Percentiles rank a stretch among this genome's conserved stretches.
Evolutionary conservation across 306 rosid genomes (phyloP).

Genomic region (Ammopiptanthus mongolicus): DNA sequence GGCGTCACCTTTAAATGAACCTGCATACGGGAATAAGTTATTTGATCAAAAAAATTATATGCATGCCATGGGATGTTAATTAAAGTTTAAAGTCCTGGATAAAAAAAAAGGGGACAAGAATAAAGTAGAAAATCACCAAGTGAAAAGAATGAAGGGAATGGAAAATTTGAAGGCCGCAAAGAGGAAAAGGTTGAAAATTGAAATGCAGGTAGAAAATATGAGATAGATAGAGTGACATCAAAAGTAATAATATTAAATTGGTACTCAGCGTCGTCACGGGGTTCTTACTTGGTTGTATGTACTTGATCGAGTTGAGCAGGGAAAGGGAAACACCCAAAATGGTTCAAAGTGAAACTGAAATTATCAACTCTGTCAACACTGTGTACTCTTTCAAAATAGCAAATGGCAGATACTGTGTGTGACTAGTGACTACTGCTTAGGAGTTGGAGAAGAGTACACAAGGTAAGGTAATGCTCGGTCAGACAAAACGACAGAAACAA

Average conservation of each 20-base stretch:
- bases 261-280: background rate
- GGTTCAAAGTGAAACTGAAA: background rate
- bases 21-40: background rate
- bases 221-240: background rate
- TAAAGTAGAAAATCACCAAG: background rate
- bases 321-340: background rate
- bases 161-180: background rate
- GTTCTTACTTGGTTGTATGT: background rate
- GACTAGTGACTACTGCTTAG: too few relatives aligned
- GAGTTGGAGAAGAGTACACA: too few relatives aligned
- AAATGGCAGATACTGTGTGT: too few relatives aligned
- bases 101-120: background rate
- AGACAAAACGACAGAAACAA: too few relatives aligned
- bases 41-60: background rate
- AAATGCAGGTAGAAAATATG: background rate
- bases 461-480: too few relatives aligned
- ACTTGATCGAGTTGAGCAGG: background rate
- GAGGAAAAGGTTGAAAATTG: background rate
- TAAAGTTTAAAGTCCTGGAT: background rate
- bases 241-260: background rate
- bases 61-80: background rate
- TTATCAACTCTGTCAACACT: background rate
- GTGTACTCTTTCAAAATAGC: too few relatives aligned
- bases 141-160: background rate
- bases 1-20: background rate